Percentiles rank a stretch among this genome's conserved stretches.
These are phyloP conservation scores for Brachypodium distachyon DNA, from an alignment of 202 grass and related monocot species.

Conservation along the genomic window DNA sequence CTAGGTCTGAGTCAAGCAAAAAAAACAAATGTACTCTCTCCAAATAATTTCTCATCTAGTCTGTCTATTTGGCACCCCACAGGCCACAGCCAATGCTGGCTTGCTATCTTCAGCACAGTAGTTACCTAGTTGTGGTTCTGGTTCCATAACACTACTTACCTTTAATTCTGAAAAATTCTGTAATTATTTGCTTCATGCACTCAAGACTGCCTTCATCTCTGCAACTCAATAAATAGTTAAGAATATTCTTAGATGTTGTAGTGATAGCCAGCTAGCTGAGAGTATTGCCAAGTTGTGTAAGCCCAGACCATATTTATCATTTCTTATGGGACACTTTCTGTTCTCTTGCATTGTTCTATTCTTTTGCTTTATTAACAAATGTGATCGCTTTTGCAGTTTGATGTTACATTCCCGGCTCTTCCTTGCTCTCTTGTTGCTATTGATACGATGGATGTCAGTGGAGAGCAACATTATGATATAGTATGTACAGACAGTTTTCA, in stretches of 20 bases:
- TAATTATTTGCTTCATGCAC: not conserved
- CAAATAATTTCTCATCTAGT: no score
- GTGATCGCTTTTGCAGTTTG: constrained; percentile 69
- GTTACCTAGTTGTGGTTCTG: no score
- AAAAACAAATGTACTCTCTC: no score
- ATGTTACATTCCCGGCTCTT: constrained; percentile 84
- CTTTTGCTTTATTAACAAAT: constrained; percentile 10
- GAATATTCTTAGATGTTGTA: constrained; percentile 4
- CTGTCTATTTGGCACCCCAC: no score
- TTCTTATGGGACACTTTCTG: not conserved
- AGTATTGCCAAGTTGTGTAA: not conserved
- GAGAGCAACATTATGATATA: constrained; percentile 97
- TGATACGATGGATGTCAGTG: constrained; percentile 97
- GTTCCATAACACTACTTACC: no score
- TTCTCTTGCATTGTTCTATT: constrained; percentile 17
- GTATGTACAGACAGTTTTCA: constrained; percentile 37
- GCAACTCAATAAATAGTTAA: not conserved
- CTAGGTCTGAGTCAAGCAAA: no score
- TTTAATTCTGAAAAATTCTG: not conserved
- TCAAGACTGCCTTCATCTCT: not conserved
- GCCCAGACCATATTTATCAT: constrained; percentile 1
- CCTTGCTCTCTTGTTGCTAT: constrained; percentile 93
- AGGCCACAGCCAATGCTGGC: no score
- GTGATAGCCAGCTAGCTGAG: not conserved
- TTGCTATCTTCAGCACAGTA: no score